Evolutionary conservation across 2,329 filamentous ascomycete genomes (phyloP), one percentile per base, ranked within the genome.

Genomic region (Ambrosiella beaveri): DNA sequence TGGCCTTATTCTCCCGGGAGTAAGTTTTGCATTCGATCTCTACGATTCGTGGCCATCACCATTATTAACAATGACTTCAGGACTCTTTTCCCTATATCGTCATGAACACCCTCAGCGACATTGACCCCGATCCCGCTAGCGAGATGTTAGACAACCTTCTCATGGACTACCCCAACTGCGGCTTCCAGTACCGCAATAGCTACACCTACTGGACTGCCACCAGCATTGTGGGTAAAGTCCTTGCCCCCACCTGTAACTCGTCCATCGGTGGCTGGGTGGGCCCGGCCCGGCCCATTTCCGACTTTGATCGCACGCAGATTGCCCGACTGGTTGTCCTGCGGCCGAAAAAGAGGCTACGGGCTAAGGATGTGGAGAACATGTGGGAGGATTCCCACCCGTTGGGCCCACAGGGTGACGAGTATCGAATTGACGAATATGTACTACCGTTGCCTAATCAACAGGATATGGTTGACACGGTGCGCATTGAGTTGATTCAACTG

Each of bases 81-180:
- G 71, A 75, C 3, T 81, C 79, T 0, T 79, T 86, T 51, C 83
- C 85, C 2, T 89, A 85, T 69, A 75, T 88, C 41, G 80, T 87
- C 51, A 88, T 89, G 83, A 88, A 88, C 66, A 79, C 84, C 3
- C 74, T 89, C 49, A 81, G 88, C 62, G 85, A 88, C 66, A 79
- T 86, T 63, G 85, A 88, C 64, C 80, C 81, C 1, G 84, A 86
- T 65, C 75, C 75, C 3, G 81, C 80, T 2, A 80, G 79, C 4
- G 79, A 84, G 61, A 73, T 80, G 7, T 75, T 88, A 13, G 80
- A 81, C 9, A 74, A 84, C 39, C 75, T 89, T 7, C 83, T 81
- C 1, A 82, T 87, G 64, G 75, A 84, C 63, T 77, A 84, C 59
- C 82, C 83, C 0, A 74, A 82, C 63, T 82, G 81, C 62, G 85